Conservation (phyloP, 345 rosid genomes). For the Geranium brycei region DNA sequence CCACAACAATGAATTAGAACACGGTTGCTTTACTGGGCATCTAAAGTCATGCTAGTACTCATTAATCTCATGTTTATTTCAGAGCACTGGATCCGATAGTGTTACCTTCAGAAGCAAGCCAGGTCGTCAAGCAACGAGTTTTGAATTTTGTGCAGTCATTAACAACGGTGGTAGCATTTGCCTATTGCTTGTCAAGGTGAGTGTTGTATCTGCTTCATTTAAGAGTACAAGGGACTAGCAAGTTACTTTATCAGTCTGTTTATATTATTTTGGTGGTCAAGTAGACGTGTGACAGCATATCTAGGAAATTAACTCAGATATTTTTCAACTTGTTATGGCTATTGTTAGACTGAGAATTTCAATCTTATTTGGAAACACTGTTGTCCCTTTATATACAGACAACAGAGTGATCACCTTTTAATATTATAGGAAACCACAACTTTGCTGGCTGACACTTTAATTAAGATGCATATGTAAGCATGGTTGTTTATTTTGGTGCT, state of each 20-base stretch:
- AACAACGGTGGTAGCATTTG: constrained; percentile 71
- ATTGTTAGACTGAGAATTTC: too few species aligned
- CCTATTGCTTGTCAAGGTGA: constrained; percentile 79
- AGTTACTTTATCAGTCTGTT: not conserved
- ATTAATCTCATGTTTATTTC: constrained; percentile 7
- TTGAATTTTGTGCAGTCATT: constrained; percentile 57
- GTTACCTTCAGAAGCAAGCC: constrained; percentile 67
- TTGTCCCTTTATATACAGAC: too few species aligned
- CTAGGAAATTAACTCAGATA: too few species aligned
- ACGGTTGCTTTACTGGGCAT: not conserved
- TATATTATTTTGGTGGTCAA: not conserved
- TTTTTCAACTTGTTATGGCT: too few species aligned
- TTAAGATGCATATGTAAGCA: too few species aligned
- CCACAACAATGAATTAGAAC: not conserved
- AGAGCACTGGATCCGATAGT: constrained; percentile 73
- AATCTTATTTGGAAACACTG: too few species aligned
- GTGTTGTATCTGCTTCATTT: constrained; percentile 7
- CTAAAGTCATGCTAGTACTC: not conserved
- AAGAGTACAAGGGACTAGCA: not conserved
- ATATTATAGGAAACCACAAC: too few species aligned
- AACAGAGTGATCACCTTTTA: too few species aligned
- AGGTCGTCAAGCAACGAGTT: constrained; percentile 72
- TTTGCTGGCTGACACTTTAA: too few species aligned
- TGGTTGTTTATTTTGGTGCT: too few species aligned
- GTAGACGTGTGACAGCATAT: not conserved